Evolutionary conservation across 352 stramenopile genomes (phyloP).

Genomic region (Stephanocyclus meneghinianus): DNA sequence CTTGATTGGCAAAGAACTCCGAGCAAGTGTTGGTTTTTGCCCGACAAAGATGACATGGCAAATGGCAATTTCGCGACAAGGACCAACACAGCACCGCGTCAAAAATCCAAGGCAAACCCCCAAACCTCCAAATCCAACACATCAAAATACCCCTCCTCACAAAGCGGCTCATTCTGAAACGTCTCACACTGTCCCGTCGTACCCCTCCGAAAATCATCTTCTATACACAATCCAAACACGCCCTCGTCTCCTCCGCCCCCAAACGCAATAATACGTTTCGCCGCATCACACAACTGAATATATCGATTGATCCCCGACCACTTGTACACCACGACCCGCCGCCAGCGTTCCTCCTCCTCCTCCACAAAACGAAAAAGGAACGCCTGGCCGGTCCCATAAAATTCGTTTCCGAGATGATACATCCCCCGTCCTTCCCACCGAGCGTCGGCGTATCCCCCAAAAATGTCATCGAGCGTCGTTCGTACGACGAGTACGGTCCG

Average conservation of each 20-base stretch:
- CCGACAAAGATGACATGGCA: no score
- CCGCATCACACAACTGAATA: conserved; percentile 76
- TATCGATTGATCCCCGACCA: conserved; percentile 81
- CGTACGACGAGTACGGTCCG: conserved; percentile 71
- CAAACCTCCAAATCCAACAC: conserved; percentile 80
- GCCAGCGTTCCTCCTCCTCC: conserved; percentile 9
- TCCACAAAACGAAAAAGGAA: conserved; percentile 64
- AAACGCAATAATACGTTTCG: conserved; percentile 70
- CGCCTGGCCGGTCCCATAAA: conserved; percentile 70
- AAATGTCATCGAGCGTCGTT: conserved; percentile 65
- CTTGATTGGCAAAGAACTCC: no score
- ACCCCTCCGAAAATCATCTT: conserved; percentile 81
- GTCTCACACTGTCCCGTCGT: conserved; percentile 77
- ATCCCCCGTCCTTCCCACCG: conserved; percentile 54
- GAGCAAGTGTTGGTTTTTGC: no score
- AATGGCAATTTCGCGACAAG: no score
- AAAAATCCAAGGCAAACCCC: conserved; percentile 79
- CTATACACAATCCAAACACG: conserved; percentile 79
- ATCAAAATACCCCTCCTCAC: conserved; percentile 69
- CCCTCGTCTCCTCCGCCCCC: conserved; percentile 77
- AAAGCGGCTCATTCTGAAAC: conserved; percentile 79
- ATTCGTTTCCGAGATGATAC: conserved; percentile 42
- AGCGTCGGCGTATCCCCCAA: conserved; percentile 78
- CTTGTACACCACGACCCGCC: conserved; percentile 55
- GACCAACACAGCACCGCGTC: not conserved